A percentile compares a stretch with the other conserved stretches of the same genome.
Evolutionary conservation across 2,329 filamentous ascomycete genomes (phyloP).

Genomic region (Amauroascus verrucosus): DNA sequence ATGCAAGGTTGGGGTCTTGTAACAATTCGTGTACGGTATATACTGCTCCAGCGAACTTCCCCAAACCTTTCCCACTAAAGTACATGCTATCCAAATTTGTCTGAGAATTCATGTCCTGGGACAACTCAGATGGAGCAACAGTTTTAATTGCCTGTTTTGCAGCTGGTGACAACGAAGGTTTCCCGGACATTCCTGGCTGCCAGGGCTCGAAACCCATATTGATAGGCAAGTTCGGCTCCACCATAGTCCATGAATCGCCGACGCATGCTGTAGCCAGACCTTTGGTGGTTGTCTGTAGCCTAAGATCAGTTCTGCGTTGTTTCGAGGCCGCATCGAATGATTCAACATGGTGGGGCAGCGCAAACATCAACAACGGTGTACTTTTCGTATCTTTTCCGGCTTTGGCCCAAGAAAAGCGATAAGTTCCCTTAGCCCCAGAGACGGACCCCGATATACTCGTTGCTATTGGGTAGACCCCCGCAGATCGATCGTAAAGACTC

Average conservation of each 20-base stretch:
- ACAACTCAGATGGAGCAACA: slow-evolving; percentile 61
- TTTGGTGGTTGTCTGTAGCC: slow-evolving; percentile 74
- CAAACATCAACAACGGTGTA: slow-evolving; percentile 64
- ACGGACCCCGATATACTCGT: slow-evolving; percentile 54
- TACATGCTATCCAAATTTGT: slow-evolving; percentile 80
- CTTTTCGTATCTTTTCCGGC: slow-evolving; percentile 50
- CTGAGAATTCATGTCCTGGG: slow-evolving; percentile 63
- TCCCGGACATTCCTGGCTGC: slow-evolving; percentile 43
- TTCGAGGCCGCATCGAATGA: slow-evolving; percentile 56
- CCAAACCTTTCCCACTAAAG: slow-evolving; percentile 75
- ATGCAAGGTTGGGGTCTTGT: slow-evolving; percentile 47
- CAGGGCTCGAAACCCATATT: slow-evolving; percentile 72
- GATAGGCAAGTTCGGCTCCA: slow-evolving; percentile 61
- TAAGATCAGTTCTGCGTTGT: slow-evolving; percentile 43
- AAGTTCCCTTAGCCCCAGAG: slow-evolving; percentile 52
- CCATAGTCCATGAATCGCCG: slow-evolving; percentile 65
- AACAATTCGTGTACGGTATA: slow-evolving; percentile 56
- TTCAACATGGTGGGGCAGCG: slow-evolving; percentile 71
- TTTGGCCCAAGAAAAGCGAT: slow-evolving; percentile 64
- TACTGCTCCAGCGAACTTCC: slow-evolving; percentile 63
- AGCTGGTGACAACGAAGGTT: slow-evolving; percentile 33
- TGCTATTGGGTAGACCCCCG: slow-evolving; percentile 61
- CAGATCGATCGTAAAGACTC: slow-evolving; percentile 60
- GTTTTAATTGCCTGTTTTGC: slow-evolving; percentile 51
- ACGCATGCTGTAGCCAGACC: slow-evolving; percentile 64